These are phyloP conservation scores for Colletotrichum shisoi DNA, from an alignment of 2,329 filamentous ascomycete species.

Conservation along the genomic window DNA sequence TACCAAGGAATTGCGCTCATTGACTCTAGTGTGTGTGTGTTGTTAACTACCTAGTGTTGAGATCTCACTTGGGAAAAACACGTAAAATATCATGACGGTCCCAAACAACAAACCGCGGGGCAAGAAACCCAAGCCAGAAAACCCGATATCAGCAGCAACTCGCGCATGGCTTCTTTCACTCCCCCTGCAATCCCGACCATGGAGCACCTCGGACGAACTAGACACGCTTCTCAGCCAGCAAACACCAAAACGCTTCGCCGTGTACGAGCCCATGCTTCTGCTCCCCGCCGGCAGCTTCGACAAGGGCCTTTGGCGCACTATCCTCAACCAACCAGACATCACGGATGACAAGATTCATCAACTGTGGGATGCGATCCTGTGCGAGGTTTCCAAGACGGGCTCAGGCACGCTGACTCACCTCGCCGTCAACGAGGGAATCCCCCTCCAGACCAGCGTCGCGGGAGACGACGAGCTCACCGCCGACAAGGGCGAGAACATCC, in stretches of 20 bases:
- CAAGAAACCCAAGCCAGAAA: slow-evolving; percentile 46
- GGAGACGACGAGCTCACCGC: slow-evolving; percentile 2
- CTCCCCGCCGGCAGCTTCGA: slow-evolving; percentile 67
- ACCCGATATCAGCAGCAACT: slow-evolving; percentile 50
- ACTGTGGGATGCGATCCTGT: slow-evolving; percentile 62
- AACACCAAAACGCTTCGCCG: slow-evolving; percentile 65
- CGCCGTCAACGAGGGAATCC: slow-evolving; percentile 69
- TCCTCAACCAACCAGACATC: slow-evolving; percentile 46
- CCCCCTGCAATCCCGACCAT: slow-evolving; percentile 37
- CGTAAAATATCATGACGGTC: neutral
- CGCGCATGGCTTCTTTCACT: slow-evolving; percentile 48
- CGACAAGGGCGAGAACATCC: slow-evolving; percentile 65
- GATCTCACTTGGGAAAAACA: neutral
- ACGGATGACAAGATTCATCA: slow-evolving; percentile 42
- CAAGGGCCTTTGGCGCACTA: slow-evolving; percentile 50
- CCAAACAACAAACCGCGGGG: slow-evolving; percentile 37
- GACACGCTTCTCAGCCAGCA: slow-evolving; percentile 49
- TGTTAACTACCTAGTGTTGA: neutral
- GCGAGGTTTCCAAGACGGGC: slow-evolving; percentile 54
- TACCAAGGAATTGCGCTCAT: neutral
- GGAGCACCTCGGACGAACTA: slow-evolving; percentile 34
- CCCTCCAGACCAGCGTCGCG: slow-evolving; percentile 49
- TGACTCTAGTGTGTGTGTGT: neutral
- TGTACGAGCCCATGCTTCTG: slow-evolving; percentile 68
- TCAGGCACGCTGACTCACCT: slow-evolving; percentile 61